phyloP scores from a whole-genome alignment of 495 filamentous ascomycete genomes.

The Antarctomyces pellizariae region DNA sequence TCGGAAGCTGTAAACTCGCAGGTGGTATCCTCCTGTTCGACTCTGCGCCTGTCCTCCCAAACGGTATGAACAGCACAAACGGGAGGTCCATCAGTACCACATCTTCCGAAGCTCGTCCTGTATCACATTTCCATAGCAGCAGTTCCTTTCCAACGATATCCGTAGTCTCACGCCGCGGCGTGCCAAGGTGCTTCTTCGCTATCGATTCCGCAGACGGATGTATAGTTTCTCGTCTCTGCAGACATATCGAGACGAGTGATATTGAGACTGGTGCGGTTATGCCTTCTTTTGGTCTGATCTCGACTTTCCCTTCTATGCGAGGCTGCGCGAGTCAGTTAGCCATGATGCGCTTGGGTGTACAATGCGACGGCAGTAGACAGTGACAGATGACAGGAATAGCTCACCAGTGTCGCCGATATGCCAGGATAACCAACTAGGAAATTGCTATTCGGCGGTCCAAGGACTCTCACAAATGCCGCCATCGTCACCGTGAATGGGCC shows the following conservation, averaged over 20 bases:
- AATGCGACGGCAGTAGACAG: not conserved
- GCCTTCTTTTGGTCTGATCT: conserved; percentile 70
- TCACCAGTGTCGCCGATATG: conserved; percentile 90
- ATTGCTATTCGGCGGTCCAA: conserved; percentile 88
- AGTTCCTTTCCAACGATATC: conserved; percentile 93
- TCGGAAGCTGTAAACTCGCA: conserved; percentile 74
- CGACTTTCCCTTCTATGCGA: conserved; percentile 91
- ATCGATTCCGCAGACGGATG: conserved; percentile 88
- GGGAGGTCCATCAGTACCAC: conserved; percentile 95
- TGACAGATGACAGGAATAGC: conserved; percentile 11
- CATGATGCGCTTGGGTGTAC: conserved; percentile 3
- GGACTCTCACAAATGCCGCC: conserved; percentile 89
- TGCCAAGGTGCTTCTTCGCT: conserved; percentile 75
- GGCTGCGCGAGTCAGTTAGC: conserved; percentile 30
- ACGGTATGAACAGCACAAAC: conserved; percentile 93
- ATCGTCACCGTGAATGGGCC: conserved; percentile 15
- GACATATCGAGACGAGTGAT: conserved; percentile 81
- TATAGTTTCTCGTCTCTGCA: conserved; percentile 85
- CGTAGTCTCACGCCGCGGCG: conserved; percentile 73
- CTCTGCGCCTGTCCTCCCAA: conserved; percentile 72
- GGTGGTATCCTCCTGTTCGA: conserved; percentile 72
- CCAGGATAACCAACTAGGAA: conserved; percentile 93
- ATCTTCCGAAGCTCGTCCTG: conserved; percentile 63
- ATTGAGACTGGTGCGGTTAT: conserved; percentile 71
- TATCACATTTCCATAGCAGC: conserved; percentile 64